Percentiles rank a stretch among this genome's conserved stretches.
phyloP scores from a whole-genome alignment of 2,329 filamentous ascomycete species.

The Fusarium nisikadoi region DNA sequence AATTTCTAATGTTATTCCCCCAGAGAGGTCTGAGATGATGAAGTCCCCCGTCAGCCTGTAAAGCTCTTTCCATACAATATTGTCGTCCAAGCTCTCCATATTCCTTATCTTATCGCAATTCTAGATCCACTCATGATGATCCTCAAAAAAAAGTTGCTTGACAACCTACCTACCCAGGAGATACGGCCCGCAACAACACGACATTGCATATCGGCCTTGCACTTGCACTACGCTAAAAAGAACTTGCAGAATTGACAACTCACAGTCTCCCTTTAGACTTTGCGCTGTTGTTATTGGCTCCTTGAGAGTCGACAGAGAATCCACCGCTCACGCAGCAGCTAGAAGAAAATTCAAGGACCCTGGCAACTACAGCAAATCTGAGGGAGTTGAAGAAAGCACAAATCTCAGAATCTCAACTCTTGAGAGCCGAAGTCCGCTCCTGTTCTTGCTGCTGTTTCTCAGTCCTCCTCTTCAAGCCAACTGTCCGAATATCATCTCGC shows the following conservation, averaged over 20 bases:
- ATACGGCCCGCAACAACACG: slow-evolving; percentile 37
- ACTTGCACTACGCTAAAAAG: slow-evolving; percentile 30
- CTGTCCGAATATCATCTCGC: slow-evolving; percentile 35
- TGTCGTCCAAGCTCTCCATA: slow-evolving; percentile 26
- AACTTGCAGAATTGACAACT: slow-evolving; percentile 38
- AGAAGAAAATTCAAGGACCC: slow-evolving; percentile 37
- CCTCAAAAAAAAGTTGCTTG: slow-evolving; percentile 44
- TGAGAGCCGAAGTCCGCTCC: not conserved
- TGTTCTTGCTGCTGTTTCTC: not conserved
- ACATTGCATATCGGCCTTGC: slow-evolving; percentile 38
- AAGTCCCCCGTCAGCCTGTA: not conserved
- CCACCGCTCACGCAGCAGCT: slow-evolving; percentile 27
- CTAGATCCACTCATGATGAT: slow-evolving; percentile 38
- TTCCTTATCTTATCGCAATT: slow-evolving; percentile 32
- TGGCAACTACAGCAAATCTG: slow-evolving; percentile 35
- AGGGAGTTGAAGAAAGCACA: slow-evolving; percentile 28
- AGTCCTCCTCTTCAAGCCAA: not conserved
- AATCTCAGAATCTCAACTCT: not conserved
- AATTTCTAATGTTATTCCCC: no score
- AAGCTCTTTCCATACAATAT: slow-evolving; percentile 22
- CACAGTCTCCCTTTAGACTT: slow-evolving; percentile 14
- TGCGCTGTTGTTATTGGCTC: slow-evolving; percentile 20
- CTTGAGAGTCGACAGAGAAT: slow-evolving; percentile 17
- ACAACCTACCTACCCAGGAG: slow-evolving; percentile 24
- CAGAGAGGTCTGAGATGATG: not conserved